Conservation (phyloP, 73 alveolate species). For the Blepharisma japonicum region DNA sequence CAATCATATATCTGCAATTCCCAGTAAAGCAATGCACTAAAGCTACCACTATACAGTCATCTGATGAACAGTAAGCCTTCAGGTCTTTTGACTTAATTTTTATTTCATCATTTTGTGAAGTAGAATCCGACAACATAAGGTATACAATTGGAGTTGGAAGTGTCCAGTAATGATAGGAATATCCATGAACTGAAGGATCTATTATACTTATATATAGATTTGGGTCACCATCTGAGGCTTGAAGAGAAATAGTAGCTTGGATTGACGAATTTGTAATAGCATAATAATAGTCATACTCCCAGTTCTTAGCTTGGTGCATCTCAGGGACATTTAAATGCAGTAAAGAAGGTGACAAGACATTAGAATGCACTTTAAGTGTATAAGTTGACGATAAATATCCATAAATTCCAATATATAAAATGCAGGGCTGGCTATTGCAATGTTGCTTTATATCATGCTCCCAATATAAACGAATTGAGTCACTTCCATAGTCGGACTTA, state of each 20-base stretch:
- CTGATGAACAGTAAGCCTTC: constrained; percentile 4
- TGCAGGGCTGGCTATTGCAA: background rate
- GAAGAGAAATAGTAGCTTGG: background rate
- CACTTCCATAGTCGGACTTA: constrained; percentile 21
- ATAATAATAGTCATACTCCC: constrained; percentile 4
- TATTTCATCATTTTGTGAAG: constrained; percentile 4
- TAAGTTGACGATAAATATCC: constrained; percentile 16
- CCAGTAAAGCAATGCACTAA: constrained; percentile 14
- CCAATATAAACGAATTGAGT: constrained; percentile 2
- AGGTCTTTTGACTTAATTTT: background rate
- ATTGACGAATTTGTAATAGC: background rate
- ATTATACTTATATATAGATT: constrained; percentile 4
- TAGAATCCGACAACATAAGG: background rate
- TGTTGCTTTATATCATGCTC: constrained; percentile 13
- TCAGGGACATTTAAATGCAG: background rate
- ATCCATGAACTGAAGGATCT: background rate
- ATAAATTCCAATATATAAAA: constrained; percentile 4
- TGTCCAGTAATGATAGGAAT: no score
- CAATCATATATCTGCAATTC: background rate
- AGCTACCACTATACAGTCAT: background rate
- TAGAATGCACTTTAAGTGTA: constrained; percentile 17
- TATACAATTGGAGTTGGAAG: no score
- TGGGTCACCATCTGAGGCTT: constrained; percentile 15
- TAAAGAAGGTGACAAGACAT: background rate
- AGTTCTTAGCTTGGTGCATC: background rate